These are phyloP conservation scores for Coccomyxa subellipsoidea DNA, from an alignment of 163 green algal species.

Conservation along the genomic window DNA sequence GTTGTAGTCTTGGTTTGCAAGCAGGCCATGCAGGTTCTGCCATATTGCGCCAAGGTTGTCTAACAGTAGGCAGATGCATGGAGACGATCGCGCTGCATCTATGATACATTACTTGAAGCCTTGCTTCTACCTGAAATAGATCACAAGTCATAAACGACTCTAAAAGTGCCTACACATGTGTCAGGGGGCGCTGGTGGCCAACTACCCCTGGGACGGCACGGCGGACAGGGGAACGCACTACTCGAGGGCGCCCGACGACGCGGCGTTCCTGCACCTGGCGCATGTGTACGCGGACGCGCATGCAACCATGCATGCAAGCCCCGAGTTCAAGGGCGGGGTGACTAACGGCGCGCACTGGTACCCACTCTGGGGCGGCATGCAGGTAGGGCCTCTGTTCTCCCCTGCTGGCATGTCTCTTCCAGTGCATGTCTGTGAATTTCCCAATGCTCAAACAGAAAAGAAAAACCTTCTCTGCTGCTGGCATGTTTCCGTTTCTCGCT, in stretches of 20 bases:
- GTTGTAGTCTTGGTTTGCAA: too few relatives aligned
- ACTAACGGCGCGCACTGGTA: conserved; percentile 94
- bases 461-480: too few relatives aligned
- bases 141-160: too few relatives aligned
- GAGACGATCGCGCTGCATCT: too few relatives aligned
- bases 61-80: too few relatives aligned
- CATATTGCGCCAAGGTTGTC: too few relatives aligned
- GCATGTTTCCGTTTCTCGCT: too few relatives aligned
- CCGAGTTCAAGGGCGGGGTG: conserved; percentile 75
- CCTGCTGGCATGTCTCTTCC: background rate
- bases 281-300: conserved; percentile 45
- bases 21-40: too few relatives aligned
- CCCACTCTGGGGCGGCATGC: conserved; percentile 73
- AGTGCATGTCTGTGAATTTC: background rate
- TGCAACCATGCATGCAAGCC: conserved; percentile 30
- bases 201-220: conserved; percentile 80
- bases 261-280: conserved; percentile 60
- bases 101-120: too few relatives aligned
- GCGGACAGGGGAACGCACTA: conserved; percentile 36
- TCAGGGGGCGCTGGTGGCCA: conserved; percentile 76
- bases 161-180: too few relatives aligned
- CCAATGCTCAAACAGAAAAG: too few relatives aligned
- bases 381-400: conserved; percentile 35
- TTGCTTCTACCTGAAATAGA: too few relatives aligned
- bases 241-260: conserved; percentile 68